Conservation (phyloP, 1,284 basidiomycete genomes). For the Naganishia albida region DNA sequence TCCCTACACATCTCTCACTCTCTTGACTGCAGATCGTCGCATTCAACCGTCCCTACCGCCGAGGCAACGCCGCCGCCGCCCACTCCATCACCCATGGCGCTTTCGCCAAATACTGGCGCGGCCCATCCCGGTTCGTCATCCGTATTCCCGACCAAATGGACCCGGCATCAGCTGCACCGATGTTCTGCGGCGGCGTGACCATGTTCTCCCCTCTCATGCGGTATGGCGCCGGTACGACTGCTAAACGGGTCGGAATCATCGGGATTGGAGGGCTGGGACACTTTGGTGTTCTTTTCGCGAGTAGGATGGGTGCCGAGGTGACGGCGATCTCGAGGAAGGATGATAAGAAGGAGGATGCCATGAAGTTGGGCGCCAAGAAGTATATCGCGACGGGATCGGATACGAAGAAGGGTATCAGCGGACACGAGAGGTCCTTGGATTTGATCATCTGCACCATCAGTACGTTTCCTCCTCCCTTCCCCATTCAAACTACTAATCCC, state of each 20-base stretch:
- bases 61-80: neutral
- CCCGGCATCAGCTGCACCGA: constrained; percentile 59
- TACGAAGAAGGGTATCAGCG: constrained; percentile 43
- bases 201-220: constrained; percentile 66
- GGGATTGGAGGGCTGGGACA: constrained; percentile 64
- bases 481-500: neutral
- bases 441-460: constrained; percentile 56
- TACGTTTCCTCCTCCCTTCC: constrained; percentile 39
- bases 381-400: constrained; percentile 44
- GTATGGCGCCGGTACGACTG: constrained; percentile 64
- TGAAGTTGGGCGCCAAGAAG: constrained; percentile 38
- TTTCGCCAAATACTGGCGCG: constrained; percentile 39
- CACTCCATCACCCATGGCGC: neutral
- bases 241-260: constrained; percentile 64
- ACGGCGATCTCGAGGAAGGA: constrained; percentile 60
- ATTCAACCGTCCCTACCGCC: neutral
- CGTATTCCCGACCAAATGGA: constrained; percentile 64
- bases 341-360: constrained; percentile 29
- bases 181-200: constrained; percentile 67
- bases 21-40: no score
- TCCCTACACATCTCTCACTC: no score
- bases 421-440: constrained; percentile 46
- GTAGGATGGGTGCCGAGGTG: constrained; percentile 1
- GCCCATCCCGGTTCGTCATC: constrained; percentile 61
- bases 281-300: constrained; percentile 32